These are phyloP conservation scores for Moringa oleifera DNA, from an alignment of 345 rosid genomes.

Conservation along the genomic window DNA sequence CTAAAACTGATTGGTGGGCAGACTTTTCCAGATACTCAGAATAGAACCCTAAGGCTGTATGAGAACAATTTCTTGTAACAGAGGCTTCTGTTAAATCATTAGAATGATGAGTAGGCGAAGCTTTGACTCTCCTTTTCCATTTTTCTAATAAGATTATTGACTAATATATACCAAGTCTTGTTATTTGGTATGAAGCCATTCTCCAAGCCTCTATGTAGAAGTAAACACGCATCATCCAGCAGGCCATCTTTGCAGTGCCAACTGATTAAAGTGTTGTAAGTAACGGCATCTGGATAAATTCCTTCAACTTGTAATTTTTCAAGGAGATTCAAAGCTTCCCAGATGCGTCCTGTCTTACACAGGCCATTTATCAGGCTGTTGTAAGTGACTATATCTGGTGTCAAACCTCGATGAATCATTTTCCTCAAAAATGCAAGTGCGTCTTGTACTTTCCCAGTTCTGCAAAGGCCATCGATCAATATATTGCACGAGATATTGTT, in stretches of 20 bases:
- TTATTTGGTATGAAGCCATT: constrained; percentile 56
- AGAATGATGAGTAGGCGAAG: constrained; percentile 4
- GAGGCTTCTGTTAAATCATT: background rate
- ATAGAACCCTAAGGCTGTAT: no score
- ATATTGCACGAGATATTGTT: constrained; percentile 69
- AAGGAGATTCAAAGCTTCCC: constrained; percentile 61
- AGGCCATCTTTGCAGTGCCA: constrained; percentile 61
- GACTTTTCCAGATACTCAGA: no score
- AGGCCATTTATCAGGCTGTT: constrained; percentile 79
- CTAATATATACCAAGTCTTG: constrained; percentile 66
- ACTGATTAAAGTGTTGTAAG: constrained; percentile 74
- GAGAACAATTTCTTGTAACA: background rate
- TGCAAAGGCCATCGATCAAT: constrained; percentile 64
- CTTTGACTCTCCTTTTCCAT: constrained; percentile 3
- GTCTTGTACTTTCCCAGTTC: constrained; percentile 48
- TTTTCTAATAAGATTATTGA: constrained; percentile 28
- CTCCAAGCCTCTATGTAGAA: constrained; percentile 46
- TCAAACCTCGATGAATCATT: constrained; percentile 64
- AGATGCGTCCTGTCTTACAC: constrained; percentile 49
- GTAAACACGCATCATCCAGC: constrained; percentile 53
- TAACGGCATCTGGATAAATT: constrained; percentile 63
- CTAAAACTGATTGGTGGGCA: no score
- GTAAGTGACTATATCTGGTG: constrained; percentile 75
- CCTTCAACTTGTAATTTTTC: constrained; percentile 61
- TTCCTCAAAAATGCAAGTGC: constrained; percentile 67